Base-by-base conservation (phyloP, 371 early-diverging fungal species). In the Coemansia sp. region DNA sequence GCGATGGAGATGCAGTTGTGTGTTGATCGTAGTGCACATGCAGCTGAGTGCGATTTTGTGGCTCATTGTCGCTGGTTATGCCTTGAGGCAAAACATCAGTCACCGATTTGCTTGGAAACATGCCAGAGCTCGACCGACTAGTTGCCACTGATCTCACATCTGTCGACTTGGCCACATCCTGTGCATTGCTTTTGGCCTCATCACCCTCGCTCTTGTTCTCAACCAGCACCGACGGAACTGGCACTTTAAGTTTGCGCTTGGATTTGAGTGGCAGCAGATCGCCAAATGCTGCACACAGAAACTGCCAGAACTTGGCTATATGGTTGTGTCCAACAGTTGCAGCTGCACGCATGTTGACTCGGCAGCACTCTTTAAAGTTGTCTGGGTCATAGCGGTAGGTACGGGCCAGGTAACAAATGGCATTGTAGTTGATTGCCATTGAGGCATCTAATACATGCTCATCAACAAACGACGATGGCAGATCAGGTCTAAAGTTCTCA, bases 251-350 rank as follows among this genome's bases (percentile, higher is more conserved):
- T 16, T 44, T 69, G 44, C 60, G 67, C 42, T 47, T 51, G 5
- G 75, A 33, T 40, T 65, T 62, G 14, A 80, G 55, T 2, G 80
- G 80, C 53, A 67, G 42, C 12, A 66, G 50, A 21, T 81, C 66
- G 26, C 72, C 69, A 69, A 81, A 81, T 12, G 72, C 55, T 7
- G 62, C 64, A 2, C 68, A 61, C 40, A 81, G 47, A 39, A 81
- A 64, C 55, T 57, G 69, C 81, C 81, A 81, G 39, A 78, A 77
- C 55, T 65, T 74, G 30, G 75, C 68, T 30, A 80, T 65, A 14
- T 69, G 69, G 1, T 14, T 9, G 6, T 67, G 59, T 1, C 79
- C 68, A 0, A 65, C 58, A 0, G 52, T 28, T 3, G 47, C 26
- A 0, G 82, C 82, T 2, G 65, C 59, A 0, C 11, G 39, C 6